A percentile compares a stretch with the other conserved stretches of the same genome.
Conservation (phyloP, 2,329 filamentous ascomycete species). For the Endocalyx cinctus region DNA sequence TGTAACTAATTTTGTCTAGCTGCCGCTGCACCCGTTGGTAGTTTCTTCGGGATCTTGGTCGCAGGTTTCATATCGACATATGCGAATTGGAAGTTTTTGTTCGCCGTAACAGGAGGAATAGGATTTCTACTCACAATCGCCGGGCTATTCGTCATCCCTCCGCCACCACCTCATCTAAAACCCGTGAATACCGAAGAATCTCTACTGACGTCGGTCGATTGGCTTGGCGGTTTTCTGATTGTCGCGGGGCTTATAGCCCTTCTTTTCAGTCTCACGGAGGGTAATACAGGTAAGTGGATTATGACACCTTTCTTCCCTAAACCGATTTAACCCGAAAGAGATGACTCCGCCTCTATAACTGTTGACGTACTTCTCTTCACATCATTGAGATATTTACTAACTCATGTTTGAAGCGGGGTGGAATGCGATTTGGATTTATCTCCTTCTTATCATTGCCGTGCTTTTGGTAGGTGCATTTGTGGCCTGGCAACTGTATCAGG, state of each 20-base stretch:
- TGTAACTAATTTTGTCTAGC: too few relatives aligned
- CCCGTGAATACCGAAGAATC: conserved; percentile 18
- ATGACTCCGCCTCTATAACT: too few relatives aligned
- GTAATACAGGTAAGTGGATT: conserved; percentile 68
- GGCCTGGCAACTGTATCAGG: conserved; percentile 57
- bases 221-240: conserved; percentile 60
- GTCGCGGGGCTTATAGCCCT: conserved; percentile 59
- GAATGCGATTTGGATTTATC: conserved; percentile 55
- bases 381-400: too few relatives aligned
- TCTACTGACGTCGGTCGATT: conserved; percentile 53
- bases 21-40: conserved; percentile 61
- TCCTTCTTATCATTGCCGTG: conserved; percentile 54
- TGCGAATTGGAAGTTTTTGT: conserved; percentile 62
- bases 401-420: too few relatives aligned
- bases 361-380: too few relatives aligned
- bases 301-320: too few relatives aligned
- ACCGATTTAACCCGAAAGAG: too few relatives aligned
- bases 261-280: conserved; percentile 63
- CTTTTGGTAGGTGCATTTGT: conserved; percentile 53
- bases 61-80: conserved; percentile 61
- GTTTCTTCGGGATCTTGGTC: conserved; percentile 60
- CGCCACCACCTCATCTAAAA: conserved; percentile 32
- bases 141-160: conserved; percentile 57
- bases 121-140: conserved; percentile 51
- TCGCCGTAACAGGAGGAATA: conserved; percentile 59